Conservation (phyloP, 2,329 filamentous ascomycete species). For the Diaporthe destruens region DNA sequence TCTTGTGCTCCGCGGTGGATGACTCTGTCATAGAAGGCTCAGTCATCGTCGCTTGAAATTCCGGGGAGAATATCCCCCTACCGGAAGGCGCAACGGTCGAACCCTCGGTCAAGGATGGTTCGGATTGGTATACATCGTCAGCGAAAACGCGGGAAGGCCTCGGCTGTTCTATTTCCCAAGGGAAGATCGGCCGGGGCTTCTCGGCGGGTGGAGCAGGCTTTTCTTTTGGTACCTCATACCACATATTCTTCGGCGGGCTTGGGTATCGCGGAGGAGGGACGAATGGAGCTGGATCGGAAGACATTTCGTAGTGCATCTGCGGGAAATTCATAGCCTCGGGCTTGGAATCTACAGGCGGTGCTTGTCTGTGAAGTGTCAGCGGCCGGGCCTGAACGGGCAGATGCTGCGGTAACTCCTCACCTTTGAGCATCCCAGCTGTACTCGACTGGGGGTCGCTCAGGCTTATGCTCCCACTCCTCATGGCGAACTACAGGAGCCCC, state of each 20-base stretch:
- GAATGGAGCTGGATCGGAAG: constrained; percentile 79
- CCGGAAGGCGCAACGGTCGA: constrained; percentile 46
- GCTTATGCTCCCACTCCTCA: constrained; percentile 51
- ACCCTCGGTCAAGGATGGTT: constrained; percentile 48
- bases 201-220: constrained; percentile 66
- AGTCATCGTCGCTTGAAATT: constrained; percentile 44
- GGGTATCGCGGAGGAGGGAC: constrained; percentile 82
- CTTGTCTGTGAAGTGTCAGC: constrained; percentile 63
- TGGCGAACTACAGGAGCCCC: constrained; percentile 54
- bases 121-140: constrained; percentile 57
- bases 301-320: constrained; percentile 84
- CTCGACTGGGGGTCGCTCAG: constrained; percentile 50
- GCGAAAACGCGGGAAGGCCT: constrained; percentile 75
- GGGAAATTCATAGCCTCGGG: constrained; percentile 91
- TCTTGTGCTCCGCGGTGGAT: constrained; percentile 53
- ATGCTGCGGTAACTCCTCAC: constrained; percentile 50
- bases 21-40: constrained; percentile 54
- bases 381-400: constrained; percentile 25
- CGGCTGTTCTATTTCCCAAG: constrained; percentile 83
- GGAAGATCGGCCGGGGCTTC: constrained; percentile 80
- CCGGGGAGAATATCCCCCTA: constrained; percentile 44
- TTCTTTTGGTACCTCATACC: constrained; percentile 82
- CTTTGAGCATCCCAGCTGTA: constrained; percentile 67
- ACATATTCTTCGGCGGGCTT: constrained; percentile 88
- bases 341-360: constrained; percentile 74